These are phyloP conservation scores for Aureobasidium sp. DNA, from an alignment of 2,329 filamentous ascomycete genomes.

Conservation along the genomic window DNA sequence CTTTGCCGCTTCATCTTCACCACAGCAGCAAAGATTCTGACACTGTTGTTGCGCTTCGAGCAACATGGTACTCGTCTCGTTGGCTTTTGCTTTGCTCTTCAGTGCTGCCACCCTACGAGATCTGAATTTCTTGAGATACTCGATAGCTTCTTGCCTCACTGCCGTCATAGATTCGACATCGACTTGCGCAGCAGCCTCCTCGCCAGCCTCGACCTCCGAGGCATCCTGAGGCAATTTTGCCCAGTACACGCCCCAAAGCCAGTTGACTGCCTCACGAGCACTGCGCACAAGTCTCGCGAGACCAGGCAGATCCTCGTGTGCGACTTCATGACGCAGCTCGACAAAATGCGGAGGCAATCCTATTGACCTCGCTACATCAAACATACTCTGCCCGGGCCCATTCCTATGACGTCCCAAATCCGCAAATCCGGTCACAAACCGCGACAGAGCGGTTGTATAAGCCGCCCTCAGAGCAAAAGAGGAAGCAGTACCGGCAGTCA, in stretches of 20 bases:
- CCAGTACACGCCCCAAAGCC: slow-evolving; percentile 94
- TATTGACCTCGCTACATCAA: slow-evolving; percentile 60
- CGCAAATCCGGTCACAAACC: slow-evolving; percentile 71
- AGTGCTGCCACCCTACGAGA: slow-evolving; percentile 2
- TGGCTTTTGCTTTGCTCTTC: slow-evolving; percentile 8
- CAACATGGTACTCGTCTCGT: not conserved
- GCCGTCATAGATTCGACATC: not conserved
- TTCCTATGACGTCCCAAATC: slow-evolving; percentile 63
- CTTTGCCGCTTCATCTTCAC: slow-evolving; percentile 6
- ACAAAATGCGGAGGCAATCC: slow-evolving; percentile 73
- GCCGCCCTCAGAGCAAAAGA: slow-evolving; percentile 47
- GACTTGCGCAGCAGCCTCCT: not conserved
- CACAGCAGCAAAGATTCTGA: not conserved
- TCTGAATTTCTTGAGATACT: slow-evolving; percentile 14
- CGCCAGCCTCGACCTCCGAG: slow-evolving; percentile 17
- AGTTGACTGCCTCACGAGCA: slow-evolving; percentile 62
- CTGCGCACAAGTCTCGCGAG: slow-evolving; percentile 65
- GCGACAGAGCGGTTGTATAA: slow-evolving; percentile 63
- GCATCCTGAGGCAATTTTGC: slow-evolving; percentile 35
- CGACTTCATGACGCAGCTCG: slow-evolving; percentile 81
- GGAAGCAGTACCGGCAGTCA: not conserved
- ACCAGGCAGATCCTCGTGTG: slow-evolving; percentile 78
- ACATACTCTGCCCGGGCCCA: slow-evolving; percentile 55
- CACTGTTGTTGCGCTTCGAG: slow-evolving; percentile 9
- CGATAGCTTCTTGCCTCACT: not conserved